phyloP scores from a whole-genome alignment of 805 yeast species.

The Wickerhamiella parazyma region DNA sequence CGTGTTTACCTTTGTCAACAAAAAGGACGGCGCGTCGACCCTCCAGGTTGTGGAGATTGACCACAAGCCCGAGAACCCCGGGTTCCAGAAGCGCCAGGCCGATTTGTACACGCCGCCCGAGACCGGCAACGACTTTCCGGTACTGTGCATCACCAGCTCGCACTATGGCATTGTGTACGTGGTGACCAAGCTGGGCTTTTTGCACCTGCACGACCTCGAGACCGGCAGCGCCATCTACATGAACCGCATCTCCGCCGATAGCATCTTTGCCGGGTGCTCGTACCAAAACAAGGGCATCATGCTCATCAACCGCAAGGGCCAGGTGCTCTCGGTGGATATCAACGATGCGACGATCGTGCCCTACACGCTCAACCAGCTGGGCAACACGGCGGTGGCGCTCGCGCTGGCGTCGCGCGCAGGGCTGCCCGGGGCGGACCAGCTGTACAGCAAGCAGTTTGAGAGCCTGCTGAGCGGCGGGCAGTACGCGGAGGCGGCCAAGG shows the following conservation, averaged over 20 bases:
- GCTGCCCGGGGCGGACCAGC: slow-evolving; percentile 89
- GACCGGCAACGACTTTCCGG: slow-evolving; percentile 92
- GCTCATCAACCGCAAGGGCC: slow-evolving; percentile 90
- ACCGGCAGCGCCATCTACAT: slow-evolving; percentile 85
- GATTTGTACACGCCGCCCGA: slow-evolving; percentile 96
- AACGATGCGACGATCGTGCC: slow-evolving; percentile 76
- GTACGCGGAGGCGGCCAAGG: slow-evolving; percentile 84
- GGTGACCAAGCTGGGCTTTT: slow-evolving; percentile 90
- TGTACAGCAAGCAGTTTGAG: slow-evolving; percentile 85
- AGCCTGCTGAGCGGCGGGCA: slow-evolving; percentile 71
- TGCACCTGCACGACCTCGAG: slow-evolving; percentile 88
- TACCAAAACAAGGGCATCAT: slow-evolving; percentile 71
- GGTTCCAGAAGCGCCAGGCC: slow-evolving; percentile 73
- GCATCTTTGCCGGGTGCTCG: slow-evolving; percentile 77
- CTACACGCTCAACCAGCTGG: slow-evolving; percentile 71
- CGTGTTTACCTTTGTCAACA: slow-evolving; percentile 85
- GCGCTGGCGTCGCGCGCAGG: slow-evolving; percentile 90
- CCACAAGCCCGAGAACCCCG: slow-evolving; percentile 74
- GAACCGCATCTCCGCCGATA: slow-evolving; percentile 91
- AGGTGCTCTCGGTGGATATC: slow-evolving; percentile 83
- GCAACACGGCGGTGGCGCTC: slow-evolving; percentile 77
- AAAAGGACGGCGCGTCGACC: slow-evolving; percentile 69
- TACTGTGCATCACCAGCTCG: slow-evolving; percentile 73
- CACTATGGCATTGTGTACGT: slow-evolving; percentile 77
- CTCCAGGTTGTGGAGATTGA: slow-evolving; percentile 93